Percentiles rank a stretch among this genome's conserved stretches.
phyloP scores from a whole-genome alignment of 352 stramenopile species.

The Globisporangium megalacanthum region DNA sequence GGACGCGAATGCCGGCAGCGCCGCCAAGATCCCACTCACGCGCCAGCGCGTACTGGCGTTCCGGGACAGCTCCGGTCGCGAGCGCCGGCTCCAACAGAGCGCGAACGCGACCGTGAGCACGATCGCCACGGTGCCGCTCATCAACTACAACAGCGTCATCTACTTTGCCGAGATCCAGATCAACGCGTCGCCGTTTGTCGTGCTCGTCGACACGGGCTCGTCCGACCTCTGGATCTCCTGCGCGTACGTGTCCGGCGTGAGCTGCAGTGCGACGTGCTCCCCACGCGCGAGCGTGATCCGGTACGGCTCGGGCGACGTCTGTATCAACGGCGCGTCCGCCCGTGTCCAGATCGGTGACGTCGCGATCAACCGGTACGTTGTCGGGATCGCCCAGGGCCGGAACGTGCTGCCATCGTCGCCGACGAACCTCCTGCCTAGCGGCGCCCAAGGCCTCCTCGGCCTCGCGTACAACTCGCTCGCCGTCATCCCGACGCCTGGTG shows the following conservation, averaged over 20 bases:
- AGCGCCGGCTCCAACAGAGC: neutral
- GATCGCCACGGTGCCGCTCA: slow-evolving; percentile 3
- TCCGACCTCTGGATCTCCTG: slow-evolving; percentile 65
- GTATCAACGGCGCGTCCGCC: slow-evolving; percentile 30
- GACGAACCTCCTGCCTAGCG: slow-evolving; percentile 29
- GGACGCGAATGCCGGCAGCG: neutral
- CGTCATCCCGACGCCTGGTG: slow-evolving; percentile 27
- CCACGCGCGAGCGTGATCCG: slow-evolving; percentile 30
- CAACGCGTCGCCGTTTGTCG: slow-evolving; percentile 27
- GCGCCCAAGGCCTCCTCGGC: slow-evolving; percentile 57
- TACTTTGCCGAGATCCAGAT: slow-evolving; percentile 66
- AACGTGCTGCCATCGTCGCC: slow-evolving; percentile 37
- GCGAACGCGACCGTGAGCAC: slow-evolving; percentile 2
- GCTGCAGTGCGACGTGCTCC: slow-evolving; percentile 38
- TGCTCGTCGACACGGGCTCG: slow-evolving; percentile 74
- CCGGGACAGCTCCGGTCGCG: neutral
- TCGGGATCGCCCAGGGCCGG: slow-evolving; percentile 40
- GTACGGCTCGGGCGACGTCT: slow-evolving; percentile 65
- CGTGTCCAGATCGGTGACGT: slow-evolving; percentile 46
- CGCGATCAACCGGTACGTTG: slow-evolving; percentile 36
- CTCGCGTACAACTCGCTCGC: slow-evolving; percentile 52
- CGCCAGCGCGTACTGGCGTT: slow-evolving; percentile 11
- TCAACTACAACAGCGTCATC: slow-evolving; percentile 49
- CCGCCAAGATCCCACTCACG: slow-evolving; percentile 14
- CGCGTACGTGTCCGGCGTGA: slow-evolving; percentile 5